Percentiles rank a stretch among this genome's conserved stretches.
Evolutionary conservation across 1,284 basidiomycete genomes (phyloP).

Genomic region (Cutaneotrichosporon curvatum): DNA sequence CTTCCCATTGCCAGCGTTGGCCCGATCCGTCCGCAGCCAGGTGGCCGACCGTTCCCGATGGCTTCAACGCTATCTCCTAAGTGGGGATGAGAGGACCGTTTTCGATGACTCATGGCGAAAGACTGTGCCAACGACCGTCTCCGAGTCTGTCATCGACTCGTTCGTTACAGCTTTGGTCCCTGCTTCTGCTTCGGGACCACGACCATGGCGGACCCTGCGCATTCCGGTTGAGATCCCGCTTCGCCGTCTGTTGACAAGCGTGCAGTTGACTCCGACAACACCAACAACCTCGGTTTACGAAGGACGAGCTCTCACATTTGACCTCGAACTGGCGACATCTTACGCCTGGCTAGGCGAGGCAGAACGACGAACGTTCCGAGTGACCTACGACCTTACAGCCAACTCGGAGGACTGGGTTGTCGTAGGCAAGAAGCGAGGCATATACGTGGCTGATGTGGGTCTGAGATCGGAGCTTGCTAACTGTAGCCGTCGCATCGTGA

Average conservation of each 20-base stretch:
- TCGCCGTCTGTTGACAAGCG: conserved; percentile 27
- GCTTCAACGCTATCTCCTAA: conserved; percentile 18
- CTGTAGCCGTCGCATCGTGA: conserved; percentile 17
- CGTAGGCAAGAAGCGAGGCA: conserved; percentile 37
- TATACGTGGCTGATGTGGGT: conserved; percentile 26
- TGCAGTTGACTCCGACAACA: conserved; percentile 17
- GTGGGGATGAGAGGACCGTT: background rate
- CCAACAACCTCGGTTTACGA: conserved; percentile 26
- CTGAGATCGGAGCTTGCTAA: background rate
- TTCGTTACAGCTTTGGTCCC: conserved; percentile 1
- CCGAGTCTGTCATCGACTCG: background rate
- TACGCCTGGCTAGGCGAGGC: conserved; percentile 29
- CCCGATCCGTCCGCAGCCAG: conserved; percentile 5
- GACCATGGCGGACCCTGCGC: conserved; percentile 35
- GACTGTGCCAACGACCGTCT: background rate
- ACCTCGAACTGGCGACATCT: conserved; percentile 21
- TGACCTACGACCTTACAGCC: conserved; percentile 34
- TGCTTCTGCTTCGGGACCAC: background rate
- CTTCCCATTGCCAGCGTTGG: background rate
- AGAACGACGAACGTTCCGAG: conserved; percentile 2
- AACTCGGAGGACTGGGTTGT: conserved; percentile 39
- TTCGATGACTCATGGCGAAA: conserved; percentile 8
- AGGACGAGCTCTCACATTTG: conserved; percentile 33
- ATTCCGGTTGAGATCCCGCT: conserved; percentile 45
- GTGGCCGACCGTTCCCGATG: conserved; percentile 11